Evolutionary conservation across 371 early-diverging fungal genomes (phyloP).

Genomic region (Mucor ambiguus): DNA sequence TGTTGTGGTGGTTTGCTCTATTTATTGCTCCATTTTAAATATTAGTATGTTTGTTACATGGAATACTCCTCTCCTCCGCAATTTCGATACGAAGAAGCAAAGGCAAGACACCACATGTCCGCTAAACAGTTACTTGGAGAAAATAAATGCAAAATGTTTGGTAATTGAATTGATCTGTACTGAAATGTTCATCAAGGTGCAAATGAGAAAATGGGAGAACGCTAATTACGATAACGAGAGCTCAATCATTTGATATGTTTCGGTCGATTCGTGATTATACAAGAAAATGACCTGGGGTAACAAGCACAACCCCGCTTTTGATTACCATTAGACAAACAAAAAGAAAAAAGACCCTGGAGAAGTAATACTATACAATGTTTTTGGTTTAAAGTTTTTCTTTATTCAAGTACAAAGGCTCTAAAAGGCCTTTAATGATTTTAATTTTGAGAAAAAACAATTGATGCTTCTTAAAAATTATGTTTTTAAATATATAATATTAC

Average conservation of each 20-base stretch:
- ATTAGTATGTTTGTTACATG: not conserved
- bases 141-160: not conserved
- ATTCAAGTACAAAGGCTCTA: conserved; percentile 11
- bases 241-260: no score
- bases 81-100: not conserved
- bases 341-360: not conserved
- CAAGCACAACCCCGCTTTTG: not conserved
- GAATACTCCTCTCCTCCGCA: not conserved
- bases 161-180: no score
- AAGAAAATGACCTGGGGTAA: not conserved
- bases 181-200: no score
- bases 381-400: conserved; percentile 1
- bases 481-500: conserved; percentile 10
- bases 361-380: not conserved
- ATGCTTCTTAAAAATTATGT: conserved; percentile 3
- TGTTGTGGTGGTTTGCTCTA: not conserved
- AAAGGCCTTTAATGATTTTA: conserved; percentile 4
- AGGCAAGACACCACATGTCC: not conserved
- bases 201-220: no score
- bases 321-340: no score
- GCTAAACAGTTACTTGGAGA: not conserved
- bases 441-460: not conserved
- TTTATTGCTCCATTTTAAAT: conserved; percentile 4
- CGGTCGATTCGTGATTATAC: not conserved
- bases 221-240: no score